Conservation (phyloP, 2,329 filamentous ascomycete species). For the Parascedosporium putredinis region DNA sequence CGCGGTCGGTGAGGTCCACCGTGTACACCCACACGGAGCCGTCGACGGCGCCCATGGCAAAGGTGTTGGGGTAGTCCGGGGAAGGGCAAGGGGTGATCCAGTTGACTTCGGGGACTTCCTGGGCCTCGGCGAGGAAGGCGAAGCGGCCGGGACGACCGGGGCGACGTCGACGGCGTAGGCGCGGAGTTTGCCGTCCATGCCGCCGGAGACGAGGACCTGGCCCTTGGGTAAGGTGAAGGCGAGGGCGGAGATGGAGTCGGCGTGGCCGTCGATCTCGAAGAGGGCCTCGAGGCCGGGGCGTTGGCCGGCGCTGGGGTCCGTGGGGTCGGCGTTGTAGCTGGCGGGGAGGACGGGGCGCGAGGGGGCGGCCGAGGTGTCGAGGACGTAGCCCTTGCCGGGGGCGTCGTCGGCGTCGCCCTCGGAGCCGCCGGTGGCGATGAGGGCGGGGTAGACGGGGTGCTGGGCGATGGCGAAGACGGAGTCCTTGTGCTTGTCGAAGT, state of each 20-base stretch:
- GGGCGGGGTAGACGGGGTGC: constrained; percentile 66
- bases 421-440: constrained; percentile 78
- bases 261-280: constrained; percentile 76
- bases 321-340: constrained; percentile 61
- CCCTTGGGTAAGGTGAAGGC: constrained; percentile 75
- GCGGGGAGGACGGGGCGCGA: constrained; percentile 60
- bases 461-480: constrained; percentile 92
- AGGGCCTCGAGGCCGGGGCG: constrained; percentile 48
- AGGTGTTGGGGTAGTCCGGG: constrained; percentile 59
- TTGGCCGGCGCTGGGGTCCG: constrained; percentile 35
- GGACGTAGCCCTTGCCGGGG: constrained; percentile 73
- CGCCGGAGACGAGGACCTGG: constrained; percentile 76
- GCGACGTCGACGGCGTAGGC: constrained; percentile 49
- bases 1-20: constrained; percentile 55
- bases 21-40: constrained; percentile 94
- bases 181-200: constrained; percentile 73
- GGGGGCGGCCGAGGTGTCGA: constrained; percentile 59
- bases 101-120: constrained; percentile 92
- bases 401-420: constrained; percentile 48
- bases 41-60: constrained; percentile 82
- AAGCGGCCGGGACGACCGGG: constrained; percentile 35
- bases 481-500: constrained; percentile 85
- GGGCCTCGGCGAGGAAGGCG: constrained; percentile 62
- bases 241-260: constrained; percentile 80
- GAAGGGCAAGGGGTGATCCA: constrained; percentile 74